A percentile compares a stretch with the other conserved stretches of the same genome.
Evolutionary conservation across 257 asterid genomes (phyloP).

Genomic region (Solanum pennellii): DNA sequence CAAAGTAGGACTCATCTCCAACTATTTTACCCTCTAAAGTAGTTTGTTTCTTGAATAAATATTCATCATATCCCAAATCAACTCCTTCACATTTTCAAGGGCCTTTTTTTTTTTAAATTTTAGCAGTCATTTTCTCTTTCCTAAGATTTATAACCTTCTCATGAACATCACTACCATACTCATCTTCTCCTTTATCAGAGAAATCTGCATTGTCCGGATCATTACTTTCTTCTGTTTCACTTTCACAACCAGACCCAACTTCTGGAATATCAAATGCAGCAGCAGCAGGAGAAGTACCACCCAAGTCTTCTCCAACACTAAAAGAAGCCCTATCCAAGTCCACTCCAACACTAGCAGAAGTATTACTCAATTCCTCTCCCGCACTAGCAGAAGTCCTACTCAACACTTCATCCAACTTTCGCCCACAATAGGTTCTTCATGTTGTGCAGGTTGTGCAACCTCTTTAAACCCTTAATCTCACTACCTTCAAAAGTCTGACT

Average conservation of each 20-base stretch:
- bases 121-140: not conserved
- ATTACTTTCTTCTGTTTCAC: too few species aligned
- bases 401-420: not conserved
- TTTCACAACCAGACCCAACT: too few species aligned
- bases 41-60: not conserved
- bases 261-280: not conserved
- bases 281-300: not conserved
- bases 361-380: not conserved
- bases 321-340: not conserved
- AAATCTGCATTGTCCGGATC: not conserved
- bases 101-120: not conserved
- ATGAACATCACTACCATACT: not conserved
- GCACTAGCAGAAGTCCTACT: not conserved
- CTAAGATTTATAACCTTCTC: not conserved
- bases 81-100: not conserved
- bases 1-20: not conserved
- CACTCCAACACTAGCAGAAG: not conserved
- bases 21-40: not conserved
- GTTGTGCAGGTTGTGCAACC: not conserved
- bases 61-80: not conserved
- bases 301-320: not conserved
- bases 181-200: too few species aligned
- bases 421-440: too few species aligned
- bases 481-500: not conserved
- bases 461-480: not conserved